Evolutionary conservation across 2,329 filamentous ascomycete genomes (phyloP).

Genomic region (Colletotrichum godetiae): DNA sequence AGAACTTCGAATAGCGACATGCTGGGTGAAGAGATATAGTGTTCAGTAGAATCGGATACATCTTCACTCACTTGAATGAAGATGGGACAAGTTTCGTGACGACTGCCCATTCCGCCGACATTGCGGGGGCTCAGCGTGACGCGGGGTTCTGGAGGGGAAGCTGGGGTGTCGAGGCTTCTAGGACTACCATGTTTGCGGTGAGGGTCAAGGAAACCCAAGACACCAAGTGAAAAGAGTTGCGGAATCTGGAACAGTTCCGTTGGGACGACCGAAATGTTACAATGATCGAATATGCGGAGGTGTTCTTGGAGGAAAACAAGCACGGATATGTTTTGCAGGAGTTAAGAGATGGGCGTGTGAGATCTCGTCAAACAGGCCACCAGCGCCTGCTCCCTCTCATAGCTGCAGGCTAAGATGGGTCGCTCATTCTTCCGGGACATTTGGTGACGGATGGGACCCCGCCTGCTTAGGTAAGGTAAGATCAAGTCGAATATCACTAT

Average conservation of each 20-base stretch:
- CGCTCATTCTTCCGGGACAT: constrained; percentile 3
- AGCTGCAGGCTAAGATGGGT: neutral
- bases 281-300: neutral
- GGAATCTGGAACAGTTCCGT: neutral
- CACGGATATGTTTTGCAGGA: neutral
- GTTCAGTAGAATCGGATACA: neutral
- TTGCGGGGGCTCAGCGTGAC: neutral
- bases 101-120: neutral
- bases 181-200: neutral
- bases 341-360: neutral
- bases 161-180: neutral
- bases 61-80: neutral
- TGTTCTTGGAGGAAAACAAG: neutral
- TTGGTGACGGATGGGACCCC: too few species aligned
- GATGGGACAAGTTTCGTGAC: neutral
- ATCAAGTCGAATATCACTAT: neutral
- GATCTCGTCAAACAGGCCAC: neutral
- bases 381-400: neutral
- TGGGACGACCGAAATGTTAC: neutral
- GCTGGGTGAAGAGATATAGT: neutral
- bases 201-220: neutral
- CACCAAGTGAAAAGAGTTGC: too few species aligned
- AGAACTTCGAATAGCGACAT: neutral
- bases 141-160: neutral
- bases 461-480: too few species aligned